A percentile compares a stretch with the other conserved stretches of the same genome.
phyloP scores from a whole-genome alignment of 441 rosid species.

The Pelargonium fulgidum region DNA sequence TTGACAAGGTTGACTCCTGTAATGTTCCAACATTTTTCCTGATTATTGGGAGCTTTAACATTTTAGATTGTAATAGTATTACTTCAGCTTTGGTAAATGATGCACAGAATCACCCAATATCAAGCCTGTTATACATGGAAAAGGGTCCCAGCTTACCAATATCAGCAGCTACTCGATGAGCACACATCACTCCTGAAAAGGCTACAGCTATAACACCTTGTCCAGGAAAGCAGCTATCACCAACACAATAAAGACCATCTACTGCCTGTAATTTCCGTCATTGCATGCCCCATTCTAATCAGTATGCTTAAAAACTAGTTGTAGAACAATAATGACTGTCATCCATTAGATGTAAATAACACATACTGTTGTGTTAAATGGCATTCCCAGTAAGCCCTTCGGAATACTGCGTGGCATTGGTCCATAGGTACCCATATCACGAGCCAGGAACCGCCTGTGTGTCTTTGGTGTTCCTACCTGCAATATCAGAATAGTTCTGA shows the following conservation, averaged over 20 bases:
- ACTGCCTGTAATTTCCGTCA: conserved; percentile 48
- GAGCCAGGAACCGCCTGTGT: conserved; percentile 76
- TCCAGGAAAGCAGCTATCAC: conserved; percentile 97
- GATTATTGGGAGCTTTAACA: background rate
- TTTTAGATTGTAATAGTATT: background rate
- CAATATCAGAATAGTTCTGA: conserved; percentile 7
- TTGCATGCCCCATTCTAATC: conserved; percentile 16
- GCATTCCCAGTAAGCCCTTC: conserved; percentile 94
- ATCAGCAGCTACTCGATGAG: conserved; percentile 96
- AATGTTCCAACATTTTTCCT: background rate
- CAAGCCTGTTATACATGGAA: conserved; percentile 6
- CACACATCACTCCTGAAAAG: conserved; percentile 93
- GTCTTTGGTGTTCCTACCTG: conserved; percentile 95
- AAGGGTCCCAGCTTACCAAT: conserved; percentile 50
- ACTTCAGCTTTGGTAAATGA: conserved; percentile 13
- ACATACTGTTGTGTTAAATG: conserved; percentile 88
- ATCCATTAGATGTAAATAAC: background rate
- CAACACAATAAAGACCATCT: conserved; percentile 80
- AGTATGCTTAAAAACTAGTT: conserved; percentile 8
- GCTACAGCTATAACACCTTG: conserved; percentile 96
- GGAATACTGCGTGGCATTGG: conserved; percentile 83
- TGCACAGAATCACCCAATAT: conserved; percentile 9
- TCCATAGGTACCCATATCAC: conserved; percentile 85
- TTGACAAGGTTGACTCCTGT: background rate
- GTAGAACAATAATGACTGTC: conserved; percentile 5